Conservation (phyloP, 139 green algal species). For the Picochlorum sp. region DNA sequence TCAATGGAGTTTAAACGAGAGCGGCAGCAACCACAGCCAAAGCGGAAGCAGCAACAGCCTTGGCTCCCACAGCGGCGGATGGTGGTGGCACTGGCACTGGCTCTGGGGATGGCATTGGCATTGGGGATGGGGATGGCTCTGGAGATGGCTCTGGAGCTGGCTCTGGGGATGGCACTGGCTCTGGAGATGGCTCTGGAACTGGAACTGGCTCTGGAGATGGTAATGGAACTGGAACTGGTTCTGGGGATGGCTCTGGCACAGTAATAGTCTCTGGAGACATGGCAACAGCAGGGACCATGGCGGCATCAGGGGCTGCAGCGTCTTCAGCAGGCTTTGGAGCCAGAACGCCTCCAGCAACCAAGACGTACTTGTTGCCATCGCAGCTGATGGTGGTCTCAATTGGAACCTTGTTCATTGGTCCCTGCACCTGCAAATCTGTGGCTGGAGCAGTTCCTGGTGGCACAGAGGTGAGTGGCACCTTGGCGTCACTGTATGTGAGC, state of each 20-base stretch:
- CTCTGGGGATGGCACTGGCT: background rate
- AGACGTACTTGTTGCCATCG: background rate
- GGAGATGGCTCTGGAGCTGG: background rate
- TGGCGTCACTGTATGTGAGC: background rate
- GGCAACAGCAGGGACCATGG: too few species aligned
- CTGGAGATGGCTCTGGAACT: background rate
- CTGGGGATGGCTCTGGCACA: too few species aligned
- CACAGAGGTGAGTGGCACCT: background rate
- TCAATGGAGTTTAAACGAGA: background rate
- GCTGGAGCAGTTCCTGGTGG: background rate
- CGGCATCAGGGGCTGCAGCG: background rate
- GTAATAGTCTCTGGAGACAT: too few species aligned
- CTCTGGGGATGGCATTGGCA: background rate
- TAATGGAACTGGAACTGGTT: background rate
- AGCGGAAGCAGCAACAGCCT: background rate
- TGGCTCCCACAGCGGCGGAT: background rate
- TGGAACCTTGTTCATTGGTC: slow-evolving; percentile 1
- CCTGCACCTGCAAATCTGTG: slow-evolving; percentile 1
- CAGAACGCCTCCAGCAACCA: background rate
- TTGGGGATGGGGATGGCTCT: background rate
- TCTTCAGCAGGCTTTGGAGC: background rate
- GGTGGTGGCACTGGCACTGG: background rate
- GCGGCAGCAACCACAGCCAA: background rate
- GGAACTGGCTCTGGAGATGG: background rate
- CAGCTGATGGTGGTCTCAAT: background rate